These are phyloP conservation scores for Eragrostis nindensis DNA, from an alignment of 176 grass and related monocot genomes.

Conservation along the genomic window DNA sequence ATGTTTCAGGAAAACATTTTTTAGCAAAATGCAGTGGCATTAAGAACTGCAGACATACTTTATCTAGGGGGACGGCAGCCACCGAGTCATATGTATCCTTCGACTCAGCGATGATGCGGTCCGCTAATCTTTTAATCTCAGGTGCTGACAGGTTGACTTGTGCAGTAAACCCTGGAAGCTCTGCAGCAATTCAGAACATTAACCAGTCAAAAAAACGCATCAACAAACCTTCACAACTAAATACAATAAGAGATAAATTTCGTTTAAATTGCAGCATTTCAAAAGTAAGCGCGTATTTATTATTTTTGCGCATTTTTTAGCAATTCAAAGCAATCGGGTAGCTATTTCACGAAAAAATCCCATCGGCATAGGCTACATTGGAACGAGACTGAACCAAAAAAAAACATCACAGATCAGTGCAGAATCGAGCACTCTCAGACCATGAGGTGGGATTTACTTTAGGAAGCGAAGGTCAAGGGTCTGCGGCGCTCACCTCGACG, in stretches of 20 bases:
- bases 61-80: conserved; percentile 76
- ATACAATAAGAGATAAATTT: not conserved
- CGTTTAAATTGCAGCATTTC: not conserved
- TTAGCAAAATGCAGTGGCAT: conserved; percentile 14
- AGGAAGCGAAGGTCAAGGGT: not conserved
- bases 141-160: conserved; percentile 70
- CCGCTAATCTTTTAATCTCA: conserved; percentile 71
- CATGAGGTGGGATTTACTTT: not conserved
- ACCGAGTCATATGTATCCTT: conserved; percentile 83
- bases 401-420: not conserved
- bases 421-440: not conserved
- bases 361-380: conserved; percentile 16
- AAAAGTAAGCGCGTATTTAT: not conserved
- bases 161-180: conserved; percentile 69
- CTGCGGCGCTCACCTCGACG: conserved; percentile 54
- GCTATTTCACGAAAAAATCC: not conserved
- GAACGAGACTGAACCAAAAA: not conserved
- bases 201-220: not conserved
- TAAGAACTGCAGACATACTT: conserved; percentile 57
- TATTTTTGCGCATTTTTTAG: not conserved
- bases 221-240: not conserved
- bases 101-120: conserved; percentile 69
- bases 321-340: no score
- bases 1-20: conserved; percentile 28
- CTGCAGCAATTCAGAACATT: conserved; percentile 38